Conservation (phyloP, 768 basidiomycete species). For the Leccinum longicurvipes region DNA sequence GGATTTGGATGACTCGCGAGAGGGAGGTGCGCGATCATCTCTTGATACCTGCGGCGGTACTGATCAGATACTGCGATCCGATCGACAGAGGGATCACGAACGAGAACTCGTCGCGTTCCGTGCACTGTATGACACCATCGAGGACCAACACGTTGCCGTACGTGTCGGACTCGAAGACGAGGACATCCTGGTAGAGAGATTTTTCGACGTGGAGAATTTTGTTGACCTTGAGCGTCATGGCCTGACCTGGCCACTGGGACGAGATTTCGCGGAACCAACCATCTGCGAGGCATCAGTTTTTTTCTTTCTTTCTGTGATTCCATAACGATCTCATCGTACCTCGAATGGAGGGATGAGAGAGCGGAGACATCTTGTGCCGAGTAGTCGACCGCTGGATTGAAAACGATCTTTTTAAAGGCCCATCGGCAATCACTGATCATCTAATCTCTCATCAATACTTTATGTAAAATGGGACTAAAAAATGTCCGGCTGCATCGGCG, state of each 20-base stretch:
- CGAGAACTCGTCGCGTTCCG: slow-evolving; percentile 99
- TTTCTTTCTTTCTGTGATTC: no score
- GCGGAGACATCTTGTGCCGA: slow-evolving; percentile 44
- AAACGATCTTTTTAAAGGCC: no score
- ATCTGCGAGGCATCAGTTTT: slow-evolving; percentile 41
- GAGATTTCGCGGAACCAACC: slow-evolving; percentile 97
- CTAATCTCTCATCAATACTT: slow-evolving; percentile 3
- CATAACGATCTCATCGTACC: slow-evolving; percentile 29
- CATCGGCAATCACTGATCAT: background rate
- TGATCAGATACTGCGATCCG: background rate
- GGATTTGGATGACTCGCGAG: slow-evolving; percentile 95
- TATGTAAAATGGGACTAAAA: background rate
- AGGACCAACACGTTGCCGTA: slow-evolving; percentile 97
- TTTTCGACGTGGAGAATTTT: slow-evolving; percentile 93
- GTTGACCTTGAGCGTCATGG: slow-evolving; percentile 95
- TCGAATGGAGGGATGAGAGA: slow-evolving; percentile 55
- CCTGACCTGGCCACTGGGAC: slow-evolving; percentile 95
- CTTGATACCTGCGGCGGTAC: slow-evolving; percentile 73
- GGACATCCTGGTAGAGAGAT: slow-evolving; percentile 93
- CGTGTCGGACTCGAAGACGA: slow-evolving; percentile 94
- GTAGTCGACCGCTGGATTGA: no score
- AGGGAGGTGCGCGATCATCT: slow-evolving; percentile 99
- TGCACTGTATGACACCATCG: slow-evolving; percentile 95
- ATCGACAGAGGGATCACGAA: slow-evolving; percentile 39
- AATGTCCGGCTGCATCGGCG: background rate